Evolutionary conservation across 2,329 filamentous ascomycete species (phyloP), one percentile per base, ranked within the genome.

Genomic region (Podosphaera fusca): DNA sequence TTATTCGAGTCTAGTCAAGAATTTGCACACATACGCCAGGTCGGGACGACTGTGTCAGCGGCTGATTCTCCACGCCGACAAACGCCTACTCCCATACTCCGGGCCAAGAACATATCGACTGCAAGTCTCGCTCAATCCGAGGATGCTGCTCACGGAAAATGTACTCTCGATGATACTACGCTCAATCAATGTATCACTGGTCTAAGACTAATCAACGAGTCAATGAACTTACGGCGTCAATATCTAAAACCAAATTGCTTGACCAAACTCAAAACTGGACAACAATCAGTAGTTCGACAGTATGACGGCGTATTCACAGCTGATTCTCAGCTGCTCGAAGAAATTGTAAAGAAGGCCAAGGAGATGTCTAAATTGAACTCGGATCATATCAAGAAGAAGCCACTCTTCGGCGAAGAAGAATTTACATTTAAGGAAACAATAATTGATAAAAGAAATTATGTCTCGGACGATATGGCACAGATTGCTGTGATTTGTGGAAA

Each of bases 401-500:
- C 73, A 12, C 71, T 82, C 10, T 80, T 80, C 0, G 77, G 79
- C 0, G 67, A 81, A 14, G 78, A 81, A 60, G 79, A 78, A 10
- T 83, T 82, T 62, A 78, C 73, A 56, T 82, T 82, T 70, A 81
- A 79, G 65, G 77, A 75, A 60, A 80, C 82, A 63, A 75, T 83
- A 71, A 73, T 74, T 55, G 75, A 76, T 58, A 71, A 79, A 53
- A 69, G 72, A 55, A 69, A 70, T 55, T 65, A 64, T 6, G 77
- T 82, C 59, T 72, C 72, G 55, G 71, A 78, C 10, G 78, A 81
- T 63, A 69, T 83, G 55, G 79, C 82, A 60, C 74, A 78, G 46
- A 82, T 83, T 63, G 80, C 80, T 9, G 79, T 82, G 66, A 82
- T 83, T 36, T 83, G 79, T 67, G 80, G 80, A 42, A 73, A 77